phyloP scores from a whole-genome alignment of 2,329 filamentous ascomycete genomes.

The Ophiocordyceps camponoti-leonardi region DNA sequence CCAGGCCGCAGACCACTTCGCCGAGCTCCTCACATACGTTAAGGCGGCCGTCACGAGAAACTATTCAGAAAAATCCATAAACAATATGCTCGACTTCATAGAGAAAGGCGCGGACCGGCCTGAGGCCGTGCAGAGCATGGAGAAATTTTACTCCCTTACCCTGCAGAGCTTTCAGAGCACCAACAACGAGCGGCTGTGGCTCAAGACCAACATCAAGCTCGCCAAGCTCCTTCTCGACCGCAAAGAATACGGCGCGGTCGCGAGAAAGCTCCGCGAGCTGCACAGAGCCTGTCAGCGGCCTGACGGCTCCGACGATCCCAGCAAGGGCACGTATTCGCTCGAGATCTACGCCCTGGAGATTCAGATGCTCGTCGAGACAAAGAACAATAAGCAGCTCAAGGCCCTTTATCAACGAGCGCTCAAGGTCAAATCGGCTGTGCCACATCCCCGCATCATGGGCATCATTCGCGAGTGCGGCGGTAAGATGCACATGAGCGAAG shows the following conservation, averaged over 20 bases:
- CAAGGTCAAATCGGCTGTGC: slow-evolving; percentile 87
- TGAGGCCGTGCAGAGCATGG: slow-evolving; percentile 64
- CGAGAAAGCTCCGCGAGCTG: slow-evolving; percentile 71
- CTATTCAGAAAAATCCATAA: slow-evolving; percentile 98
- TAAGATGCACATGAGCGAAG: slow-evolving; percentile 99
- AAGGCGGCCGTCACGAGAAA: slow-evolving; percentile 93
- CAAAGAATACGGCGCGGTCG: slow-evolving; percentile 68
- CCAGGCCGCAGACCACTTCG: slow-evolving; percentile 81
- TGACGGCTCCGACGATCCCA: slow-evolving; percentile 79
- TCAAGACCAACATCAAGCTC: slow-evolving; percentile 97
- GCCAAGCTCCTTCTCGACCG: slow-evolving; percentile 81
- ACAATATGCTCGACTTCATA: slow-evolving; percentile 97
- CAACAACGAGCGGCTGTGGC: slow-evolving; percentile 92
- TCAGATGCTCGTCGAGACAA: slow-evolving; percentile 93
- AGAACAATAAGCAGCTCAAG: slow-evolving; percentile 96
- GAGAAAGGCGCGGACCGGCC: slow-evolving; percentile 67
- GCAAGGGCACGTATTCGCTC: slow-evolving; percentile 88
- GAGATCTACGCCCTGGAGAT: slow-evolving; percentile 97
- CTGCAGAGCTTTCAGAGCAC: slow-evolving; percentile 91
- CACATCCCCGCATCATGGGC: slow-evolving; percentile 97
- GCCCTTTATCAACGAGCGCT: slow-evolving; percentile 80
- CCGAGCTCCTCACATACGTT: slow-evolving; percentile 90
- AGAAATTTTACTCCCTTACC: slow-evolving; percentile 87
- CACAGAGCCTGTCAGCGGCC: slow-evolving; percentile 77
- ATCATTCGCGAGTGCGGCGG: slow-evolving; percentile 97